Evolutionary conservation across 495 filamentous ascomycete genomes (phyloP).

Genomic region (Aspergillus homomorphus): DNA sequence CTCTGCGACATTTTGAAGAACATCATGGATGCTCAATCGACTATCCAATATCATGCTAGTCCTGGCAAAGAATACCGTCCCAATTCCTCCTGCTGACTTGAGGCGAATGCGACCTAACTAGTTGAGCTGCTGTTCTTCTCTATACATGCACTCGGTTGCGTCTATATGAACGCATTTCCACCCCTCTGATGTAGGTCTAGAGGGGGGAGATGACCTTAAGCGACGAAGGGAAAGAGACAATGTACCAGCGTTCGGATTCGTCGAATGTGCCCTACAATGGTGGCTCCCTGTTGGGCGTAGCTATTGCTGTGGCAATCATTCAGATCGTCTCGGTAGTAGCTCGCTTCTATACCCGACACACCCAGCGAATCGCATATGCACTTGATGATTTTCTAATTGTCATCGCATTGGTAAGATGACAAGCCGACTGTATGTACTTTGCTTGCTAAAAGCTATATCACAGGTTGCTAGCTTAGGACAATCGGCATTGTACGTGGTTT

Average conservation of each 20-base stretch:
- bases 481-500: slow-evolving; percentile 17
- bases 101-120: neutral
- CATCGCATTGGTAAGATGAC: slow-evolving; percentile 20
- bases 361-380: slow-evolving; percentile 18
- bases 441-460: neutral
- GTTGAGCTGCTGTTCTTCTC: neutral
- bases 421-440: neutral
- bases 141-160: neutral
- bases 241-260: neutral
- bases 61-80: no score
- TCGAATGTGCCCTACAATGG: slow-evolving; percentile 10
- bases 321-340: slow-evolving; percentile 26
- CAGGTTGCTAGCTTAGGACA: slow-evolving; percentile 17
- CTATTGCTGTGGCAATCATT: slow-evolving; percentile 15
- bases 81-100: neutral
- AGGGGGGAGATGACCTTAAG: neutral
- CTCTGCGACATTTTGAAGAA: neutral
- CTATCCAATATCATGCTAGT: no score
- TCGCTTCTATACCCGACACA: slow-evolving; percentile 30
- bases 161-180: neutral
- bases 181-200: neutral
- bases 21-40: neutral
- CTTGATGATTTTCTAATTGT: slow-evolving; percentile 34
- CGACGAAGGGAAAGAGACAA: neutral
- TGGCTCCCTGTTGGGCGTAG: slow-evolving; percentile 15